Evolutionary conservation across 106 monocot genomes (phyloP), one percentile per base, ranked within the genome.

Genomic region (Phalaenopsis aphrodite): DNA sequence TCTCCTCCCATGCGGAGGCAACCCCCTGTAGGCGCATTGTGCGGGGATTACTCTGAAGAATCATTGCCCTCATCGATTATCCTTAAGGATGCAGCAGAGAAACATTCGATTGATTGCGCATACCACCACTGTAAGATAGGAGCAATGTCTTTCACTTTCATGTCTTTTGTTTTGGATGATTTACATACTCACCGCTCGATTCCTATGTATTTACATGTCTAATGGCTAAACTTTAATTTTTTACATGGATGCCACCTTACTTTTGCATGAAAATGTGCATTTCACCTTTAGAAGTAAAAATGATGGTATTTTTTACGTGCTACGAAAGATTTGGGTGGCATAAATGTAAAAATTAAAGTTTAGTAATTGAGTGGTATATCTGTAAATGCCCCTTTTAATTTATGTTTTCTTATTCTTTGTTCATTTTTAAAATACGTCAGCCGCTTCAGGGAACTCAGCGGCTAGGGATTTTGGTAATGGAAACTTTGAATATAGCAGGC

Each of bases 401-500:
- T n/a, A 3, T 16, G 5, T n/a, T 30, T 1, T 66, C 30, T 66
- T 16, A 66, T 66, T 30, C 16, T 8, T 45, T 24, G 23, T 23
- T 4, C 30, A 2, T 21, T 66, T 66, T 66, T 45, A 3, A n/a
- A 66, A n/a, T 30, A 30, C 12, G n/a, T 66, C 16, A 45, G 66
- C 78, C n/a, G 79, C 82, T 61, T 21, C 84, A 78, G 78, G 79
- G 58, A 80, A 81, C 18, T 81, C 83, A 75, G 55, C 77, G 49
- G 82, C 71, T 84, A 82, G 84, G 43, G 81, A 81, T 45, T 58
- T 77, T 24, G 37, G 79, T 77, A 82, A 78, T 41, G 71, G 79
- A 71, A 75, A 43, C 61, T 86, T 82, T 84, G 84, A 89, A 36
- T 87, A 85, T 78, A 83, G 81, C 85, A 89, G 84, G 75, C 87